Evolutionary conservation across 2,329 filamentous ascomycete species (phyloP), one percentile per base, ranked within the genome.

Genomic region (Septoria petroselini): DNA sequence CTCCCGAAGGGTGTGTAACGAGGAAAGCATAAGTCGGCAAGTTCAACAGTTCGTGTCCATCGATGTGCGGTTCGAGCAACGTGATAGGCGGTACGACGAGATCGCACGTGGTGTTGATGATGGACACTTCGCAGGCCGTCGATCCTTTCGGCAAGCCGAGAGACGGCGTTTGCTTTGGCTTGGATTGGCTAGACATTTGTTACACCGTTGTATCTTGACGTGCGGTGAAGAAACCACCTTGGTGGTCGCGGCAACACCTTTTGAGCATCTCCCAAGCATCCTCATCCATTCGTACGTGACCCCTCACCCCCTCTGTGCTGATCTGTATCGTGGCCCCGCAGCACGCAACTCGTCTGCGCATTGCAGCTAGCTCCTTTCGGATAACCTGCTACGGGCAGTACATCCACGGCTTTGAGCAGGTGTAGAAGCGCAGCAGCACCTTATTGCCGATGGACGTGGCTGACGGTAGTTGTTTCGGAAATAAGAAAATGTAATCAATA

Each of bases 31-130:
- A 52, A 8, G 55, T 58, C 4, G 53, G 55, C 6, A 58, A 40
- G 33, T 58, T 58, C 29, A 58, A 40, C 48, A 48, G 56, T 25
- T 54, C 48, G 41, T 58, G 53, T 1, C 53, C 51, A 7, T 50
- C 19, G 14, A 58, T 58, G 14, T 49, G 60, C 95, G 87, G 85
- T 83, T 96, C 38, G 89, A 96, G 63, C 82, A 84, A 55, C 80
- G 88, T 61, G 89, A 91, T 44, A 8, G 55, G 55, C 42, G 44
- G 50, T 9, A 53, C 50, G 2, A 54, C 51, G 8, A 58, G 17
- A 34, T 58, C 46, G 42, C 53, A 54, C 14, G 55, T 58, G 17
- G 42, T 53, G 30, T 58, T 51, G 23, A 58, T 58, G 29, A 56
- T 56, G 4, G 51, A 54, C 12, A 58, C 49, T 31, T 54, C 41